Conservation (phyloP, 495 filamentous ascomycete genomes). For the Penicillium argentinense region DNA sequence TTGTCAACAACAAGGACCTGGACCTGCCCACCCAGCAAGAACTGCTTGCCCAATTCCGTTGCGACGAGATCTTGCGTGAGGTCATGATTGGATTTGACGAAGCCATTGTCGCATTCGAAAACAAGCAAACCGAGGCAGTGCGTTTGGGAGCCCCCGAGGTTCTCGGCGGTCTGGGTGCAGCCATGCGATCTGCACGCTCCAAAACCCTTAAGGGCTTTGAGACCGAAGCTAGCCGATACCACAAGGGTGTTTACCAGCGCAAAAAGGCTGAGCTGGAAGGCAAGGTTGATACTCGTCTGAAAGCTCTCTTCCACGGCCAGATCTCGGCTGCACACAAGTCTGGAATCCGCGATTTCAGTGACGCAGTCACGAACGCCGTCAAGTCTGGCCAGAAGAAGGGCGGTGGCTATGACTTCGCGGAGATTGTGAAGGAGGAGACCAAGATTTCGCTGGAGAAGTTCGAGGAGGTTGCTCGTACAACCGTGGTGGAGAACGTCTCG, state of each 20-base stretch:
- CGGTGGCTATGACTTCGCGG: conserved; percentile 85
- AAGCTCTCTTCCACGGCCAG: conserved; percentile 83
- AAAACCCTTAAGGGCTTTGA: conserved; percentile 83
- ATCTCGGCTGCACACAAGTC: conserved; percentile 83
- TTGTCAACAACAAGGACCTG: conserved; percentile 96
- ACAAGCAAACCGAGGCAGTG: conserved; percentile 72
- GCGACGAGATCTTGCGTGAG: conserved; percentile 90
- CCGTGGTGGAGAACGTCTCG: conserved; percentile 70
- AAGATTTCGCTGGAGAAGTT: conserved; percentile 71
- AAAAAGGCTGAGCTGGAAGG: conserved; percentile 82
- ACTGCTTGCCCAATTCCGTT: conserved; percentile 92
- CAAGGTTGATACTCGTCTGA: conserved; percentile 84
- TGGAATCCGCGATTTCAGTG: conserved; percentile 83
- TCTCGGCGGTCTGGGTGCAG: conserved; percentile 71
- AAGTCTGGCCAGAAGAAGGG: conserved; percentile 91
- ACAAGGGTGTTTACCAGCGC: conserved; percentile 86
- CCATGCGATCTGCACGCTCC: conserved; percentile 69
- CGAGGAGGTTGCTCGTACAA: conserved; percentile 69
- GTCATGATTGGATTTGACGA: conserved; percentile 83
- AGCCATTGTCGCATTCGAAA: conserved; percentile 79
- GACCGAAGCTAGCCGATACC: conserved; percentile 85
- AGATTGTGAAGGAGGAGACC: conserved; percentile 85
- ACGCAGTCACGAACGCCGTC: conserved; percentile 78
- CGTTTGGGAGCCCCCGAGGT: conserved; percentile 69
- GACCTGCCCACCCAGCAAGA: conserved; percentile 97